A percentile compares a stretch with the other conserved stretches of the same genome.
Conservation (phyloP, 495 filamentous ascomycete species). For the Arthonia radiata region DNA sequence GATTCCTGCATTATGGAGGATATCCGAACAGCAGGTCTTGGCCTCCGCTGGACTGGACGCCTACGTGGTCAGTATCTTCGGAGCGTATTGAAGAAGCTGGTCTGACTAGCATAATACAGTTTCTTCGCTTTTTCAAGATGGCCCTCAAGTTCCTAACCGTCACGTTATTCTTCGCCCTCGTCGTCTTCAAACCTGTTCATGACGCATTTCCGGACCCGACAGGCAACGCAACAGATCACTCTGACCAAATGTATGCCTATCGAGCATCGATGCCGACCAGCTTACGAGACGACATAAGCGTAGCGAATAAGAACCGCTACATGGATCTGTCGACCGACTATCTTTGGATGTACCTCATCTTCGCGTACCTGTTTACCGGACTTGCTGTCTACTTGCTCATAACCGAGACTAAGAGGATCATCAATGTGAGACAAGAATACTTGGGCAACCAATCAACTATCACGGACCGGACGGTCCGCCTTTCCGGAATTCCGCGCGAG, state of each 20-base stretch:
- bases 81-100: neutral
- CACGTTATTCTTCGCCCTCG: conserved; percentile 54
- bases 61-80: conserved; percentile 43
- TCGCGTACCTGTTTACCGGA: conserved; percentile 72
- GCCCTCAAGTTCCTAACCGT: conserved; percentile 57
- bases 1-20: conserved; percentile 70
- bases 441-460: conserved; percentile 80
- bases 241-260: conserved; percentile 2
- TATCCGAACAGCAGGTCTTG: conserved; percentile 74
- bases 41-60: conserved; percentile 84
- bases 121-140: conserved; percentile 85
- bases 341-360: conserved; percentile 81
- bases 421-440: conserved; percentile 68
- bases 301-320: conserved; percentile 15
- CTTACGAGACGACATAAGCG: conserved; percentile 1
- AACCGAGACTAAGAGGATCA: conserved; percentile 57
- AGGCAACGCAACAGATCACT: conserved; percentile 14
- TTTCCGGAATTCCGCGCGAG: conserved; percentile 69
- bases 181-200: conserved; percentile 70
- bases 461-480: conserved; percentile 75
- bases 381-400: conserved; percentile 65
- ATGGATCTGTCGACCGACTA: conserved; percentile 26
- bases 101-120: conserved; percentile 21
- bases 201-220: conserved; percentile 32
- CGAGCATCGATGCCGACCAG: conserved; percentile 11